Evolutionary conservation across 225 moss, liverwort and hornwort genomes (phyloP), one percentile per base, ranked within the genome.

Genomic region (Anthoceros angustus): DNA sequence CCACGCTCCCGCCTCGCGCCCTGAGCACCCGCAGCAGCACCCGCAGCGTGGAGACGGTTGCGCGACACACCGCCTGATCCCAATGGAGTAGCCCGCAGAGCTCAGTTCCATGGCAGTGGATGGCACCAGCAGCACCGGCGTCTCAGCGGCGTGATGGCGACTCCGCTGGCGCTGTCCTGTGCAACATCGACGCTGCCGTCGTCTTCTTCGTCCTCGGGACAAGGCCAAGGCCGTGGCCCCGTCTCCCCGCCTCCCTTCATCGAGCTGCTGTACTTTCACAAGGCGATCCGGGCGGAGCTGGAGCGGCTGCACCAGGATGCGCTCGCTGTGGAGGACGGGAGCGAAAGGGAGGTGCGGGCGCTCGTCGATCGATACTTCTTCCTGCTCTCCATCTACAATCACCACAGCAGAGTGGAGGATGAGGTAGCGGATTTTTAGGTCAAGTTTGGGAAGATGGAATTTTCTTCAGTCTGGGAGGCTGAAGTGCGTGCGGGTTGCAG

Each of bases 211-310:
- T 46, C 45, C 2, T 0, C 45, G 10, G 45, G 12, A 46, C 45
- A 11, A 16, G 45, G 45, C 2, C 12, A 11, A 10, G 10, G 16
- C 45, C 10, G 12, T 5, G 45, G 45, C 12, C 12, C 45, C 45
- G 68, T 46, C 18, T 73, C 67, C 39, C 62, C 82, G 25, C 86
- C 94, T 71, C 94, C 94, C 16, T 77, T 95, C 9, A 82, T 90
- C 60, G 90, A 94, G 79, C 87, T 94, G 70, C 77, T 87, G 8
- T 94, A 86, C 71, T 90, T 94, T 67, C 94, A 90, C 71, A 87
- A 94, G 64, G 94, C 94, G 32, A 94, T 94, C 43, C 86, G 90
- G 32, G 90, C 86, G 64, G 94, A 94, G 81, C 80, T 94, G 81
- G 87, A 81, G 48, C 77, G 90, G 71, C 72, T 94, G 46, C 87